Conservation (phyloP, 73 alveolate species). For the Paramecium sexaurelia region DNA sequence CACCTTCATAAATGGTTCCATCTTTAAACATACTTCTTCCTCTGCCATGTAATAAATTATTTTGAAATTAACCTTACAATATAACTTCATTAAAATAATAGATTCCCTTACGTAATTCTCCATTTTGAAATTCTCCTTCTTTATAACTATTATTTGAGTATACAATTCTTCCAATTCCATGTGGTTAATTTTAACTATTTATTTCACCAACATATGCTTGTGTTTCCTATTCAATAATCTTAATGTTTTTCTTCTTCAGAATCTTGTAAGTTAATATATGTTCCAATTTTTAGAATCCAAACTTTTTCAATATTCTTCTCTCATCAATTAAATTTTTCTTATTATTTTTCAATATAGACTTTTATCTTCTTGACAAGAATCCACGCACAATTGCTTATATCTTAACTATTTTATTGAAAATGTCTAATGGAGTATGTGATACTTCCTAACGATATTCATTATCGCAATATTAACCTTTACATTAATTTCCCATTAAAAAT, state of each 20-base stretch:
- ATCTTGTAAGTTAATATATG: not conserved
- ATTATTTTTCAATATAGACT: not conserved
- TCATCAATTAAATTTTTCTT: not conserved
- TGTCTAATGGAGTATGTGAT: not conserved
- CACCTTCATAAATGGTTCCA: conserved; percentile 66
- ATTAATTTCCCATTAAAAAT: conserved; percentile 37
- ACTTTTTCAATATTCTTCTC: not conserved
- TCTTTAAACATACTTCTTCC: not conserved
- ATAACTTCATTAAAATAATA: not conserved
- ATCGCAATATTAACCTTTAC: not conserved
- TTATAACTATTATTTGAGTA: not conserved
- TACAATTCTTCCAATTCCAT: not conserved
- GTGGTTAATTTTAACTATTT: not conserved
- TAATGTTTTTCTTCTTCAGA: not conserved
- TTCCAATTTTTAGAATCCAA: not conserved
- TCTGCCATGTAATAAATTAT: conserved; percentile 3
- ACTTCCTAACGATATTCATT: not conserved
- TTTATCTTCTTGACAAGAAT: conserved; percentile 10
- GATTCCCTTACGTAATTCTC: conserved; percentile 7
- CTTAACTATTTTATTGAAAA: not conserved
- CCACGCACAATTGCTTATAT: not conserved
- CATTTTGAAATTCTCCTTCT: conserved; percentile 33
- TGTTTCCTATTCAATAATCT: not conserved
- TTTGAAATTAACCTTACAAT: not conserved
- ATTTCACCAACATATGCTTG: not conserved